Evolutionary conservation across 352 stramenopile species (phyloP), one percentile per base, ranked within the genome.

Genomic region (Pythium catenulatum): DNA sequence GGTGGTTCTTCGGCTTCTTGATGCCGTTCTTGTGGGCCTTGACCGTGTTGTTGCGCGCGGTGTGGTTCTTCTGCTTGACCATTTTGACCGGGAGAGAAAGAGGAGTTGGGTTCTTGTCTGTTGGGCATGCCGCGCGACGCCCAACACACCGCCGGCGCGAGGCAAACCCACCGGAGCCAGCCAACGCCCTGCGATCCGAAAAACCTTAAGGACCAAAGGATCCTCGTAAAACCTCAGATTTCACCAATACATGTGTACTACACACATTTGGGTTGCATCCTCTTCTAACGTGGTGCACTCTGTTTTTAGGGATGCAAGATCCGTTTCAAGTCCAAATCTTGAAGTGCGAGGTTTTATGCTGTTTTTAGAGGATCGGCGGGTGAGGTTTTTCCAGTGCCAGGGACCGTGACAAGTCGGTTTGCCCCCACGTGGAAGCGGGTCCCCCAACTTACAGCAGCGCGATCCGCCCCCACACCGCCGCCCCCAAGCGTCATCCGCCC

Each of bases 41-140:
- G 93, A 99, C 96, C 82, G 97, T 99, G 87, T 99, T 97, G 96
- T 99, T 99, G 93, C 99, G 98, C 87, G 97, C 97, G 81, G 98
- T 99, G 94, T 99, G 98, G 94, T 99, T 99, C 97, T 99, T 99
- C 97, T 99, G 96, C 96, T 98, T 97, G 93, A 97, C 95, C 95
- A 97, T 97, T 87, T 91, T 96, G 82, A 88, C 92, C 36, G 58
- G 45, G 48, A 68, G 30, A 80, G 50, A 76, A 81, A 72, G 43
- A 88, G 76, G 54, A 61, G 76, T 85, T 82, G 83, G 83, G 66
- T 85, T 82, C 68, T 66, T 85, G 73, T 85, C 65, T 82, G 48
- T 52, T 27, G 59, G 45, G 14, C n/a, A n/a, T n/a, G n/a, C n/a
- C n/a, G n/a, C n/a, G n/a, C n/a, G n/a, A n/a, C n/a, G n/a, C n/a